phyloP scores from a whole-genome alignment of 129 eudicot genomes.

The Chrysanthemum lavandulifolium region DNA sequence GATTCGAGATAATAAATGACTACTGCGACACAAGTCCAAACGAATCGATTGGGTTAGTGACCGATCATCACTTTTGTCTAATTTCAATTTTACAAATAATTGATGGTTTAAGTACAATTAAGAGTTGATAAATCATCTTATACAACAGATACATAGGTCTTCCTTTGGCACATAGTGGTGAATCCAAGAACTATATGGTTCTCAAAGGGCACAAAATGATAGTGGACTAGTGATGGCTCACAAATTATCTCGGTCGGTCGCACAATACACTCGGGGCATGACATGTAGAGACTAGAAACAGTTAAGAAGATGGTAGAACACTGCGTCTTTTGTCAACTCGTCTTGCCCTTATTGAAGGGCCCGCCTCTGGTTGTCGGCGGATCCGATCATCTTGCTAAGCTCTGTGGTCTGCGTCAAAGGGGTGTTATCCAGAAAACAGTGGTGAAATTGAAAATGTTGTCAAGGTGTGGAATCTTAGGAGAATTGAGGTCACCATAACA shows the following conservation, averaged over 20 bases:
- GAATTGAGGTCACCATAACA: conserved; percentile 83
- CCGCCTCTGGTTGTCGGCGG: conserved; percentile 95
- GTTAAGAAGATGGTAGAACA: conserved; percentile 90
- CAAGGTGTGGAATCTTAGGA: conserved; percentile 90
- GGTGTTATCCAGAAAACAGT: conserved; percentile 85
- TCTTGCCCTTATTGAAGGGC: conserved; percentile 88
- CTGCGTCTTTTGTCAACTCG: conserved; percentile 79
- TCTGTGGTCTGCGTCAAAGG: conserved; percentile 94
- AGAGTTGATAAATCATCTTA: too few relatives aligned
- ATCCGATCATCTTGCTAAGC: conserved; percentile 89
- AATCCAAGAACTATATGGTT: conserved; percentile 91
- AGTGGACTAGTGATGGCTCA: conserved; percentile 84
- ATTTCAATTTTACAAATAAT: too few relatives aligned
- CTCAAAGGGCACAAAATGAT: conserved; percentile 92
- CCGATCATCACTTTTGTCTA: too few relatives aligned
- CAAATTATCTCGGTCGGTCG: conserved; percentile 90
- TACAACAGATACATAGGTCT: conserved; percentile 34
- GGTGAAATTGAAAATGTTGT: conserved; percentile 89
- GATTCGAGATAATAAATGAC: too few relatives aligned
- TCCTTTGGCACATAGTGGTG: conserved; percentile 83
- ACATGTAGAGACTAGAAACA: conserved; percentile 95
- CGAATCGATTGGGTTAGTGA: too few relatives aligned
- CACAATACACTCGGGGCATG: conserved; percentile 88
- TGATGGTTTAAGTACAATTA: too few relatives aligned
- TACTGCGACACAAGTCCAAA: too few relatives aligned